These are phyloP conservation scores for Boletales sp. DNA, from an alignment of 768 basidiomycete genomes.

Conservation along the genomic window DNA sequence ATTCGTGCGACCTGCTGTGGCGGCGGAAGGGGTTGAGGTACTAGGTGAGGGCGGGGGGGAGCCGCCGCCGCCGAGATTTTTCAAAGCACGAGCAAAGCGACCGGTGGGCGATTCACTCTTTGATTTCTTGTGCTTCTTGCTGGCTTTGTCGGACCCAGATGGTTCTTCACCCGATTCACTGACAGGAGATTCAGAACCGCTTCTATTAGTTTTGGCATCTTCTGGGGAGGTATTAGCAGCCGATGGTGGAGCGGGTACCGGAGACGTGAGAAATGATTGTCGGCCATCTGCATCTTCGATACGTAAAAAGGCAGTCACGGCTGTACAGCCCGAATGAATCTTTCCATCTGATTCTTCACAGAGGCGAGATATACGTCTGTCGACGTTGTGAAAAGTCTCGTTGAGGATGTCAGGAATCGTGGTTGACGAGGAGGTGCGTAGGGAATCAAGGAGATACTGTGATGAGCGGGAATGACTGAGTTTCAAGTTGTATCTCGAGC, in stretches of 20 bases:
- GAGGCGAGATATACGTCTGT: slow-evolving; percentile 75
- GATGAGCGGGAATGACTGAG: slow-evolving; percentile 4
- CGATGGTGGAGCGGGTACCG: slow-evolving; percentile 24
- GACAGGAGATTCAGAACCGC: slow-evolving; percentile 40
- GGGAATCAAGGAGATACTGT: slow-evolving; percentile 64
- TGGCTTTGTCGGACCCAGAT: slow-evolving; percentile 31
- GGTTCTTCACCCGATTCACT: slow-evolving; percentile 41
- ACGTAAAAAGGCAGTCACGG: slow-evolving; percentile 92
- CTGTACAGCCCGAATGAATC: slow-evolving; percentile 96
- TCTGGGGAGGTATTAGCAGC: slow-evolving; percentile 30
- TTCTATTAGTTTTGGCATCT: slow-evolving; percentile 30
- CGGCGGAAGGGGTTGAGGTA: slow-evolving; percentile 1
- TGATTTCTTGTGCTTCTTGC: slow-evolving; percentile 41
- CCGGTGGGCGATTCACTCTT: slow-evolving; percentile 39
- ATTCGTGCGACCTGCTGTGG: slow-evolving; percentile 31
- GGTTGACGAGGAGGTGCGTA: slow-evolving; percentile 54
- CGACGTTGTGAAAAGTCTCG: slow-evolving; percentile 91
- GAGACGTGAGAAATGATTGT: slow-evolving; percentile 58
- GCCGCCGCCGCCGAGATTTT: slow-evolving; percentile 40
- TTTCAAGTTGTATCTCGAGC: slow-evolving; percentile 1
- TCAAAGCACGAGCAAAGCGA: slow-evolving; percentile 55
- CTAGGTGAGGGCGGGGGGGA: slow-evolving; percentile 17
- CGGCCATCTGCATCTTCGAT: slow-evolving; percentile 77
- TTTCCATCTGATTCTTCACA: slow-evolving; percentile 86
- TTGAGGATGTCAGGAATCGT: slow-evolving; percentile 88